Evolutionary conservation across 2,329 filamentous ascomycete species (phyloP).

Genomic region (Nannizziopsis arthrosporioides): DNA sequence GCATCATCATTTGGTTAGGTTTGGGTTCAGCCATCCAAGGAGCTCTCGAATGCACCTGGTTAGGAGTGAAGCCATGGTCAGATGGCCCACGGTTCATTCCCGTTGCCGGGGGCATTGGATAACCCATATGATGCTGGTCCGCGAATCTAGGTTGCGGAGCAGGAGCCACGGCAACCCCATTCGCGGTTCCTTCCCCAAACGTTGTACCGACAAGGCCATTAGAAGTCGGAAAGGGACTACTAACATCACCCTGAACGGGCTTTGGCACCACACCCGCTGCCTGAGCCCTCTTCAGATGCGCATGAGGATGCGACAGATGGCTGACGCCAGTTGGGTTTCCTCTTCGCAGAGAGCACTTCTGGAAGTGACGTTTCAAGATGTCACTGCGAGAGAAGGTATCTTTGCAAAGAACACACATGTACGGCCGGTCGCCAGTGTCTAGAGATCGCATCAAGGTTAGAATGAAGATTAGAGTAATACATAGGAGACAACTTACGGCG

Average conservation of each 20-base stretch:
- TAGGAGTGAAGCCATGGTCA: conserved; percentile 27
- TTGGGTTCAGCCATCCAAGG: conserved; percentile 36
- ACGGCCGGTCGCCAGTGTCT: conserved; percentile 97
- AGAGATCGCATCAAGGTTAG: conserved; percentile 9
- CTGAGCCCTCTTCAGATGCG: conserved; percentile 66
- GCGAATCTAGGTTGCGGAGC: conserved; percentile 28
- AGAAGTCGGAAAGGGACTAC: conserved; percentile 34
- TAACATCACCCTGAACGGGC: conserved; percentile 35
- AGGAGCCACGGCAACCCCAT: conserved; percentile 31
- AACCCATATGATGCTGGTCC: conserved; percentile 35
- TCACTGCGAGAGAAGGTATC: conserved; percentile 97
- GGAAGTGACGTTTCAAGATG: conserved; percentile 96
- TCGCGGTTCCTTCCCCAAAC: conserved; percentile 34
- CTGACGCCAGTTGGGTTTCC: conserved; percentile 92
- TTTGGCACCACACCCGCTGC: conserved; percentile 34
- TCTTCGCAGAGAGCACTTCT: conserved; percentile 93
- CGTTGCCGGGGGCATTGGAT: conserved; percentile 32
- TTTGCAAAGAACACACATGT: conserved; percentile 95
- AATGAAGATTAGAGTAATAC: background rate
- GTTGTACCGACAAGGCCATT: conserved; percentile 34
- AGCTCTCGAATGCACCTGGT: conserved; percentile 30
- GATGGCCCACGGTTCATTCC: conserved; percentile 32
- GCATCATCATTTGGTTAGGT: conserved; percentile 33
- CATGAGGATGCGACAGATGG: conserved; percentile 85
- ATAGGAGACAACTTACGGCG: conserved; percentile 64